Evolutionary conservation across 345 rosid species (phyloP), one percentile per base, ranked within the genome.

Genomic region (Eucalyptus victrix): DNA sequence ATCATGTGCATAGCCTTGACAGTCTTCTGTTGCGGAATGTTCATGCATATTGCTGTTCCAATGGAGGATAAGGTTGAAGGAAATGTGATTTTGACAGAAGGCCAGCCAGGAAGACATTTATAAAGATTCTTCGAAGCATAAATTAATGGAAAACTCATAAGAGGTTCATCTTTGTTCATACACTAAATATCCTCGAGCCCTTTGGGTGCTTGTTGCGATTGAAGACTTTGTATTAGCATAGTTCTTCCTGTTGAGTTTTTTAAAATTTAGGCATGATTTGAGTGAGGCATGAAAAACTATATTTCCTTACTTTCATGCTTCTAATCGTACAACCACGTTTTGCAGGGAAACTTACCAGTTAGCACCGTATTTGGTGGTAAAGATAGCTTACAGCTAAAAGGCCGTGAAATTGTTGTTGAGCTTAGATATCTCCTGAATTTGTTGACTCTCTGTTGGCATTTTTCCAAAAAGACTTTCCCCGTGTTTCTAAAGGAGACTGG

Each of bases 371-470:
- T 96, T 94, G 99, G 99, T 87, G 98, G 98, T 62, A 89, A 96
- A 93, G 99, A 96, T 65, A 94, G 99, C 88, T 49, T 94, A 80
- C 95, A 90, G 93, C 94, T 97, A 72, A 93, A 91, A 90, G 98
- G 97, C 88, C 54, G 87, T 37, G 97, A 95, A 91, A 94, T 95
- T 87, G 92, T 92, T 12, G 72, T 92, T 34, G 99, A 97, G 90
- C 97, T 97, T 89, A 94, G 72, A 88, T 94, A 95, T 92, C 94
- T 95, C 86, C 91, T 96, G 88, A 94, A 94, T 53, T 92, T 97
- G 94, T 93, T 96, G 94, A 97, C 97, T 4, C 90, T 97, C 87
- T 97, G 99, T 91, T 96, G 99, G 99, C 98, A 96, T 94, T 97
- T 97, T 90, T 97, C 99, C 67, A 97, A 97, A n/a, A 97, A 96